phyloP scores from a whole-genome alignment of 2,329 filamentous ascomycete species.

The Fusarium sp. region DNA sequence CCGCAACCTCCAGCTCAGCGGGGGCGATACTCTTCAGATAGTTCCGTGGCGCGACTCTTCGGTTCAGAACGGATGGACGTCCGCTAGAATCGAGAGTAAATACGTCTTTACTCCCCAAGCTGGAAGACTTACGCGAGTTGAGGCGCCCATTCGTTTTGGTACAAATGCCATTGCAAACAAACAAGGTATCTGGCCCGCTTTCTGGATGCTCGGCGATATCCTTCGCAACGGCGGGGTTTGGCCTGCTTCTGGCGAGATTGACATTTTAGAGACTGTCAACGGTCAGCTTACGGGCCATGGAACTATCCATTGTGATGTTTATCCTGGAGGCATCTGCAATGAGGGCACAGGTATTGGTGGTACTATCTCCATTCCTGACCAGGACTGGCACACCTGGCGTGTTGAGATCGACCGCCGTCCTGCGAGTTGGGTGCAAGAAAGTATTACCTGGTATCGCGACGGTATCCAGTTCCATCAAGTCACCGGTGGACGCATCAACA shows the following conservation, averaged over 20 bases:
- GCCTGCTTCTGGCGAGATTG: slow-evolving; percentile 44
- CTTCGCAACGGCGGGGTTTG: slow-evolving; percentile 42
- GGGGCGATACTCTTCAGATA: slow-evolving; percentile 63
- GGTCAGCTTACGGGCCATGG: slow-evolving; percentile 14
- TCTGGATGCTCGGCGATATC: slow-evolving; percentile 46
- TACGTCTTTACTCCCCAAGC: slow-evolving; percentile 61
- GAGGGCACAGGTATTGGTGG: slow-evolving; percentile 60
- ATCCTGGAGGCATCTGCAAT: slow-evolving; percentile 61
- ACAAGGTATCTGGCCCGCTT: slow-evolving; percentile 58
- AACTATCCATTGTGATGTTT: slow-evolving; percentile 41
- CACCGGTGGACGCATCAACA: slow-evolving; percentile 59
- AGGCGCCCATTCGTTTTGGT: slow-evolving; percentile 62
- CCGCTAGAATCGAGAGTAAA: slow-evolving; percentile 64
- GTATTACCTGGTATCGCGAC: slow-evolving; percentile 64
- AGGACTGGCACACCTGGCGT: slow-evolving; percentile 63
- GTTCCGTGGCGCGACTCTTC: slow-evolving; percentile 58
- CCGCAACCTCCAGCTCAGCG: slow-evolving; percentile 64
- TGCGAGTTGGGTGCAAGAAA: slow-evolving; percentile 61
- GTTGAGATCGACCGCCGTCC: slow-evolving; percentile 63
- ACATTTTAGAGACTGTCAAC: slow-evolving; percentile 43
- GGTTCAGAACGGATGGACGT: slow-evolving; percentile 60
- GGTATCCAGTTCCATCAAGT: slow-evolving; percentile 59
- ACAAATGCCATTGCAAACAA: slow-evolving; percentile 52
- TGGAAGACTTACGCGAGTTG: slow-evolving; percentile 57
- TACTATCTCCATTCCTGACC: slow-evolving; percentile 54